Conservation (phyloP, 2,329 filamentous ascomycete genomes). For the Cladophialophora exuberans region DNA sequence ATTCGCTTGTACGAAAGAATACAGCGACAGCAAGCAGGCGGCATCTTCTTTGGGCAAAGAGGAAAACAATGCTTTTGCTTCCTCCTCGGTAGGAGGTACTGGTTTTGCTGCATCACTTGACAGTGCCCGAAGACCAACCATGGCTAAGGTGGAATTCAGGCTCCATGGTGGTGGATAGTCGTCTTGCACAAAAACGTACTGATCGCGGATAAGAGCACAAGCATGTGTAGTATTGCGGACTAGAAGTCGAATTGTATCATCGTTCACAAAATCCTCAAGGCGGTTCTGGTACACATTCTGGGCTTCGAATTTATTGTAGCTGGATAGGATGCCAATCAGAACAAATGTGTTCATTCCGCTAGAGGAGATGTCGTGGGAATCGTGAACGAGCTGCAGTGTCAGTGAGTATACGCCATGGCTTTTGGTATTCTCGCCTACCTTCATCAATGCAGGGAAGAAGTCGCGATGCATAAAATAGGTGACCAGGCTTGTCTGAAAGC, state of each 20-base stretch:
- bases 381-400: constrained; percentile 46
- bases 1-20: constrained; percentile 93
- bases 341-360: constrained; percentile 74
- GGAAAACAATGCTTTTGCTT: constrained; percentile 78
- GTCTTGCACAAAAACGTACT: constrained; percentile 84
- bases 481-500: constrained; percentile 90
- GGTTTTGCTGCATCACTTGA: constrained; percentile 68
- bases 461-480: constrained; percentile 96
- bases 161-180: constrained; percentile 91
- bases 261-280: constrained; percentile 94
- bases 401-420: constrained; percentile 19
- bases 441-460: constrained; percentile 92
- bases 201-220: constrained; percentile 68
- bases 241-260: constrained; percentile 80
- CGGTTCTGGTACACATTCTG: constrained; percentile 94
- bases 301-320: constrained; percentile 99
- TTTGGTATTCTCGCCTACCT: constrained; percentile 58
- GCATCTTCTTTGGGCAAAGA: constrained; percentile 79
- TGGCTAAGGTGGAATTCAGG: constrained; percentile 75
- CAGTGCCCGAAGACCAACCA: constrained; percentile 81
- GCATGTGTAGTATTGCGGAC: constrained; percentile 74
- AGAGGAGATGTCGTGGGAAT: constrained; percentile 54
- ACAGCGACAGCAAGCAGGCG: constrained; percentile 79
- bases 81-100: constrained; percentile 68
- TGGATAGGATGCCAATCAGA: constrained; percentile 83